phyloP scores from a whole-genome alignment of 257 asterid species.

The Penstemon newberryi region DNA sequence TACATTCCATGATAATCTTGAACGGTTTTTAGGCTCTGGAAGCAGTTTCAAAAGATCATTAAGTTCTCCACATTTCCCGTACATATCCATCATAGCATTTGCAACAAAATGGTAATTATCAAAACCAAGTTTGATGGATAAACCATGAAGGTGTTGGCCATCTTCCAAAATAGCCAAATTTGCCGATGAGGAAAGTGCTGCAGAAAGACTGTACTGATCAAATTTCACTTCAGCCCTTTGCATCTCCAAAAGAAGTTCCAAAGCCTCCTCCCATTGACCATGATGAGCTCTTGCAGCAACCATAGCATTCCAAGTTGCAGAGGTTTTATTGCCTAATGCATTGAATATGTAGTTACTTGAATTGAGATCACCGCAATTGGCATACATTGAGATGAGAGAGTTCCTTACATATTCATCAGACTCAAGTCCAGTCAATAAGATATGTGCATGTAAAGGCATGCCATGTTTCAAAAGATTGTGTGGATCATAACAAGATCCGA shows the following conservation, averaged over 20 bases:
- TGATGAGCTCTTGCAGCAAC: conserved; percentile 74
- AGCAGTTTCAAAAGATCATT: conserved; percentile 55
- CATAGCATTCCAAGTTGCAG: conserved; percentile 80
- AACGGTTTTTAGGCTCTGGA: conserved; percentile 54
- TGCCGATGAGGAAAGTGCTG: conserved; percentile 70
- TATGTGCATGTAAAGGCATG: conserved; percentile 67
- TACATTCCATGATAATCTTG: conserved; percentile 74
- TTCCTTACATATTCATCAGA: conserved; percentile 68
- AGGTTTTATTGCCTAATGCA: conserved; percentile 40
- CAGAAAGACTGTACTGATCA: conserved; percentile 81
- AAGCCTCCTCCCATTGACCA: conserved; percentile 78
- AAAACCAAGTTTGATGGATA: conserved; percentile 69
- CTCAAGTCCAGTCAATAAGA: conserved; percentile 51
- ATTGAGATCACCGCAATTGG: conserved; percentile 71
- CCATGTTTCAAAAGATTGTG: conserved; percentile 55
- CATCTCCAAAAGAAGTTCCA: conserved; percentile 70
- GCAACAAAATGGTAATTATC: conserved; percentile 50
- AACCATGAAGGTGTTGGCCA: conserved; percentile 69
- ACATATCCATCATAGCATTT: conserved; percentile 80
- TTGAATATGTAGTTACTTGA: conserved; percentile 62
- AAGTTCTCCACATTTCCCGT: conserved; percentile 84
- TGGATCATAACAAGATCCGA: conserved; percentile 63
- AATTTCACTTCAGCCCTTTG: conserved; percentile 67
- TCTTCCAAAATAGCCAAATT: conserved; percentile 70
- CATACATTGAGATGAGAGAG: conserved; percentile 83